Percentiles rank a stretch among this genome's conserved stretches.
These are phyloP conservation scores for Ceratocystis albifundus DNA, from an alignment of 2,329 filamentous ascomycete genomes.

Conservation along the genomic window DNA sequence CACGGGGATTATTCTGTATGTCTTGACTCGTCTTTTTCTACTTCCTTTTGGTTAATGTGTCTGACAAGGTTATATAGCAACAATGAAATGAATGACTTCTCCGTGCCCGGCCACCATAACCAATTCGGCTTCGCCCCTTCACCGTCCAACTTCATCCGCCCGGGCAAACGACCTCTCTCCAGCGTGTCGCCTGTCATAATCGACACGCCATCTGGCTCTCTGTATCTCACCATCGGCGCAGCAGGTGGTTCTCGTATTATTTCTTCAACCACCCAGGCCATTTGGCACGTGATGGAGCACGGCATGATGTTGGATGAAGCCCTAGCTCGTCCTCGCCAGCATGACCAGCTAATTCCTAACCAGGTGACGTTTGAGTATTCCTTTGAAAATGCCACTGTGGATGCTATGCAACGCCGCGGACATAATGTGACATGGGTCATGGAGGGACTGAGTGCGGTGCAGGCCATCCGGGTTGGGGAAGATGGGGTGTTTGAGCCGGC, in stretches of 20 bases:
- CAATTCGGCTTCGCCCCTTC: conserved; percentile 76
- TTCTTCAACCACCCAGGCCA: conserved; percentile 61
- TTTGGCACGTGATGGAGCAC: conserved; percentile 62
- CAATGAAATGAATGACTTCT: conserved; percentile 69
- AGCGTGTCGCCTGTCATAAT: conserved; percentile 72
- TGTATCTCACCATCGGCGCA: conserved; percentile 61
- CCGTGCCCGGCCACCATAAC: conserved; percentile 64
- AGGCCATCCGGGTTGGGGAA: conserved; percentile 49
- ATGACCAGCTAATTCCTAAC: conserved; percentile 73
- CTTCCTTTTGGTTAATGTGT: conserved; percentile 24
- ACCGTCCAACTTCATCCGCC: conserved; percentile 67
- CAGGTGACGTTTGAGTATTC: conserved; percentile 53
- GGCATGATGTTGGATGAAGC: conserved; percentile 48
- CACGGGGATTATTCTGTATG: conserved; percentile 64
- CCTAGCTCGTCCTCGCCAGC: conserved; percentile 55
- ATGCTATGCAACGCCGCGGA: conserved; percentile 50
- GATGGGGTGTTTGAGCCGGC: conserved; percentile 68
- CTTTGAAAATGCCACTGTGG: conserved; percentile 54
- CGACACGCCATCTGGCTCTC: conserved; percentile 46
- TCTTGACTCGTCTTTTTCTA: conserved; percentile 24
- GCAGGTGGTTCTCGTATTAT: conserved; percentile 78
- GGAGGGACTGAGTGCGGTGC: conserved; percentile 54
- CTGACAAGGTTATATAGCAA: conserved; percentile 32
- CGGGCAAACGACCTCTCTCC: conserved; percentile 70
- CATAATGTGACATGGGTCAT: conserved; percentile 62